Base-by-base conservation (phyloP, 2,329 filamentous ascomycete genomes). In the Passalora sequoiae region DNA sequence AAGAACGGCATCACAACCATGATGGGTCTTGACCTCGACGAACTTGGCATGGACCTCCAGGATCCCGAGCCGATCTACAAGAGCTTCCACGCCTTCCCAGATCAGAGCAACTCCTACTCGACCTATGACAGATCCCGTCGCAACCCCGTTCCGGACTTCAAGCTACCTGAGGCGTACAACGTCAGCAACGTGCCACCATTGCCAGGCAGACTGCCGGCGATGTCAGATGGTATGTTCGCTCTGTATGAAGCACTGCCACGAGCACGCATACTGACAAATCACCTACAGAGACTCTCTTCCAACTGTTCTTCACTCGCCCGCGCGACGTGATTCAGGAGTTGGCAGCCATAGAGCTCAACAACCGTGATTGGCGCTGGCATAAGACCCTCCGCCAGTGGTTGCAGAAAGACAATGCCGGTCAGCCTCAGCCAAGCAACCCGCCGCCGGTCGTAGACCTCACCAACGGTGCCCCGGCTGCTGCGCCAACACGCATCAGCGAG, bases 241-340 rank as follows among this genome's bases (percentile, higher is more conserved):
- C 31, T 13, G 6, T 27, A 17, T 38, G 10, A 16, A 8, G 28
- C 17, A 7, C 24, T 8, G 20, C 19, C 9, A 5, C 30, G 13
- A 24, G 32, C 16, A 4, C 13, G 9, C 28, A 13, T 25, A 36
- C 51, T 53, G 40, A 57, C 25, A 29, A 9, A n/a, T n/a, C 25
- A 12, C 27, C 71, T 30, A 72, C 79, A 51, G 81, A 84, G 60
- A 84, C 81, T 0, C 68, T 84, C 4, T 81, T 84, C 60, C 80
- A 78, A 58, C 81, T 84, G 47, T 84, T 84, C 69, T 84, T 83
- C 65, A 80, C 78, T 50, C 76, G 78, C 67, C 79, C 80, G 10
- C 70, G 77, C 46, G 80, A 83, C 56, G 73, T 82, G 43, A 70
- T 80, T 60, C 81, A 84, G 58, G 81, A 84, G 58, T 67, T 81